Evolutionary conservation across 2,329 filamentous ascomycete species (phyloP).

Genomic region (Metarhizium rileyi): DNA sequence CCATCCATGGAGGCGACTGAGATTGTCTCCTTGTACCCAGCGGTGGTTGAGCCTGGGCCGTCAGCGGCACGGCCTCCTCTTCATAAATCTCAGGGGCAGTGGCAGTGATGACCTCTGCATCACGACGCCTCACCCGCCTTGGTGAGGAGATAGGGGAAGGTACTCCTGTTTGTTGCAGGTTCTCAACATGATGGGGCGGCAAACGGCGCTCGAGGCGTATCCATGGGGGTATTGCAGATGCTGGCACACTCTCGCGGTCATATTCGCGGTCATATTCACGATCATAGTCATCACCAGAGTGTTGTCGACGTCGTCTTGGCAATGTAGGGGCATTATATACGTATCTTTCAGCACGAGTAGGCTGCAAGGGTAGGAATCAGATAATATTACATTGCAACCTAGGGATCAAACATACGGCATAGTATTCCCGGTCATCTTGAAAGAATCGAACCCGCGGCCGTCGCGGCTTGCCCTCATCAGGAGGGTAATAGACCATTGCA

Average conservation of each 20-base stretch:
- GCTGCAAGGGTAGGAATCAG: neutral
- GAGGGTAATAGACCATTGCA: neutral
- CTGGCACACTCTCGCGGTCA: neutral
- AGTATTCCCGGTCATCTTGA: neutral
- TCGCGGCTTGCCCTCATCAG: neutral
- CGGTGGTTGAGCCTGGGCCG: neutral
- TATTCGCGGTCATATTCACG: no score
- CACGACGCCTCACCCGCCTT: neutral
- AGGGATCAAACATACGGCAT: neutral
- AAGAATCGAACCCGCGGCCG: neutral
- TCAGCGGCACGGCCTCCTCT: neutral
- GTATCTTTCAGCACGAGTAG: neutral
- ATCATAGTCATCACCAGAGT: neutral
- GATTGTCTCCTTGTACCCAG: neutral
- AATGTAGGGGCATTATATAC: neutral
- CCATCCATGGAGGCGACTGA: neutral
- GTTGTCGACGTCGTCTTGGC: neutral
- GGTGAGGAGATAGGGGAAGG: neutral
- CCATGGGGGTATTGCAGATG: neutral
- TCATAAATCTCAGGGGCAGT: neutral
- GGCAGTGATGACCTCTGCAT: neutral
- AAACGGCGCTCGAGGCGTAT: neutral
- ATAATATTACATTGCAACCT: neutral
- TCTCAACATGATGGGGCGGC: neutral
- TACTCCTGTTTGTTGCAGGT: neutral